Evolutionary conservation across 139 green algal genomes (phyloP), one percentile per base, ranked within the genome.

Genomic region (Picochlorum sp.): DNA sequence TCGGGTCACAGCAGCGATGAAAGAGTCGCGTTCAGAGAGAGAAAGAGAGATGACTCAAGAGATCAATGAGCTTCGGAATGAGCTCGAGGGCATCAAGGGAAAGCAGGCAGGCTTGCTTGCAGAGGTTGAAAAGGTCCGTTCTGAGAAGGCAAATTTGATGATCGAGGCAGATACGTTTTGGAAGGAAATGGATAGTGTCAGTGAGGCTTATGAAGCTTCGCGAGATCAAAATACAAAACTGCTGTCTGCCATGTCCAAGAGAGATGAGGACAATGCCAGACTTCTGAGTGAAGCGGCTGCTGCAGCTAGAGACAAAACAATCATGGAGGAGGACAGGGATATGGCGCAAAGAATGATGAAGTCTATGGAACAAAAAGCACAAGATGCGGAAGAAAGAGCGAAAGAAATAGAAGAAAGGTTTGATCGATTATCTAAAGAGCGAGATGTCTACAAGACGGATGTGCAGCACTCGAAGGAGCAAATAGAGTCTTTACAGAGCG

Each of bases 141-240:
- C 15, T 24, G 60, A 66, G 34, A 45, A 44, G 13, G 60, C 23
- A 23, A 14, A 20, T 15, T 45, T 59, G 26, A 24, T 66, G 66
- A 31, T 38, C 11, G 72, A 88, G 57, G 67, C 45, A 18, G 83
- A 89, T 16, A 63, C 80, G 30, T 91, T 88, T 63, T 83, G 82
- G 9, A 52, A 51, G 2, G 86, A 93, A 60, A 86, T 92, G 23
- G 85, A 89, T 59, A 65, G n/a, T 14, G 62, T 88, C 30, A 71
- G 70, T 11, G 47, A 68, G 18, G 87, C 84, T 5, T 94, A 86
- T 64, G 87, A 94, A 72, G 78, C 91, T 26, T 81, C 86, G 70
- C 82, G 88, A 74, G 69, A 72, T 8, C 24, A 96, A 70, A 94
- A 91, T 68, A 23, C 57, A 38, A 77, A 81, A 37, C 65, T 96